Evolutionary conservation across 139 green algal genomes (phyloP).

Genomic region (Tetraselmis chui): DNA sequence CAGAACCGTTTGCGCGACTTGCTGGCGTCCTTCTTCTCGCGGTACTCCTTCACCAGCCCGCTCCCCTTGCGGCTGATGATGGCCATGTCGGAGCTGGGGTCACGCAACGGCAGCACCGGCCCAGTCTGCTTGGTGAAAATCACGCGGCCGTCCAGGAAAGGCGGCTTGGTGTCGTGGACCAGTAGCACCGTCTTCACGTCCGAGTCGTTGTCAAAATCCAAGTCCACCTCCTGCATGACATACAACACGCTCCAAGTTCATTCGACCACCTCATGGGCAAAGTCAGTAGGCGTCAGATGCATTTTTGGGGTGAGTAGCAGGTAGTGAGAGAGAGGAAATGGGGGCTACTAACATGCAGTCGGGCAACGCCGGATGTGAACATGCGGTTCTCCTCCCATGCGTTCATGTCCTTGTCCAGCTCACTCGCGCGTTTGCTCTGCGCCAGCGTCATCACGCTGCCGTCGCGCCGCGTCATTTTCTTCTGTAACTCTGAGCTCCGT

Average conservation of each 20-base stretch:
- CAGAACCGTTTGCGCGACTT: conserved; percentile 91
- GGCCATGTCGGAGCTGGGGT: conserved; percentile 94
- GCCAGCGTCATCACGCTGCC: conserved; percentile 83
- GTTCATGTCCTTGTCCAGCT: conserved; percentile 82
- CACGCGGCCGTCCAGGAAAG: conserved; percentile 88
- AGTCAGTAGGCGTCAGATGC: too few relatives aligned
- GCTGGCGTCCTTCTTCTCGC: conserved; percentile 86
- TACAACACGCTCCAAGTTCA: too few relatives aligned
- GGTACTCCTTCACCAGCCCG: conserved; percentile 52
- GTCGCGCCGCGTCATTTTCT: conserved; percentile 67
- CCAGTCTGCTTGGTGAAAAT: conserved; percentile 78
- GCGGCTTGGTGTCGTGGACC: conserved; percentile 94
- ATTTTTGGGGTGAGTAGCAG: too few relatives aligned
- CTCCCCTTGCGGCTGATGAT: conserved; percentile 77
- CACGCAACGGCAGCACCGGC: conserved; percentile 86
- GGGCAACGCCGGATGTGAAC: conserved; percentile 77
- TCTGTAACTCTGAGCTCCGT: conserved; percentile 52
- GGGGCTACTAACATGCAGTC: conserved; percentile 20
- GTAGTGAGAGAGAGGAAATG: too few relatives aligned
- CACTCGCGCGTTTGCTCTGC: conserved; percentile 68
- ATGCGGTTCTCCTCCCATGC: conserved; percentile 94
- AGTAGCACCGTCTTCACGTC: conserved; percentile 82
- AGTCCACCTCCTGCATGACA: conserved; percentile 49
- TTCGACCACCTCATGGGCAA: conserved; percentile 53
- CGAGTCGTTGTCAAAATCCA: conserved; percentile 77